Base-by-base conservation (phyloP, 768 basidiomycete species). In the Lactarius tabidus region DNA sequence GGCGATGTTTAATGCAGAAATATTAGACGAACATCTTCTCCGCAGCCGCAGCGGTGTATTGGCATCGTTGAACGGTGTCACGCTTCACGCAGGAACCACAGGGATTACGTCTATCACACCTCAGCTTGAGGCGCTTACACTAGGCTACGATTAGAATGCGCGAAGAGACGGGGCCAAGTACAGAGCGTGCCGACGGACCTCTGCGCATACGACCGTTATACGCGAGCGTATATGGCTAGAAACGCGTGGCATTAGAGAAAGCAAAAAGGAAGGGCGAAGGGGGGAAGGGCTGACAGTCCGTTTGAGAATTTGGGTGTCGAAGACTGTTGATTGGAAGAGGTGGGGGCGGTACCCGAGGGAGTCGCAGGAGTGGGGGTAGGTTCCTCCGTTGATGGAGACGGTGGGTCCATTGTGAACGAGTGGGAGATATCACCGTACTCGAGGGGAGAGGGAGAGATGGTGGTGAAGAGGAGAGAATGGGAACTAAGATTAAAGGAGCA, bases 121-220 rank as follows among this genome's bases (percentile, higher is more conserved):
- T 91, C 60, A 93, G 81, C 71, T 94, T 94, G 60, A 93, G 81
- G 5, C 91, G 89, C 74, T 93, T 93, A 79, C 91, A 94, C 89
- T 93, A 72, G 7, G 1, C 48, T 63, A 59, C 31, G 61, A n/a
- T 33, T 35, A 54, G 55, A 20, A 51, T 12, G 14, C n/a, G 36
- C 39, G 45, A 20, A 33, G 9, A 1, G 26, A 61, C 18, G 36
- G 58, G 41, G 15, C n/a, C 29, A 4, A 45, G 33, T 26, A 20
- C 61, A 29, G 61, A 56, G 53, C 7, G 54, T 38, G 59, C 2
- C 18, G 58, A 70, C 81, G 36, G 38, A 89, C 89, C 85, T 91
- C 90, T 73, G 87, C 90, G 69, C 89, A 91, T 7, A 91, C 89
- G 38, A 91, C 89, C 52, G 89, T 91, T 67, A 90, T 85, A 57